Evolutionary conservation across 805 yeast species (phyloP), one percentile per base, ranked within the genome.

Genomic region (Lachancea cidri): DNA sequence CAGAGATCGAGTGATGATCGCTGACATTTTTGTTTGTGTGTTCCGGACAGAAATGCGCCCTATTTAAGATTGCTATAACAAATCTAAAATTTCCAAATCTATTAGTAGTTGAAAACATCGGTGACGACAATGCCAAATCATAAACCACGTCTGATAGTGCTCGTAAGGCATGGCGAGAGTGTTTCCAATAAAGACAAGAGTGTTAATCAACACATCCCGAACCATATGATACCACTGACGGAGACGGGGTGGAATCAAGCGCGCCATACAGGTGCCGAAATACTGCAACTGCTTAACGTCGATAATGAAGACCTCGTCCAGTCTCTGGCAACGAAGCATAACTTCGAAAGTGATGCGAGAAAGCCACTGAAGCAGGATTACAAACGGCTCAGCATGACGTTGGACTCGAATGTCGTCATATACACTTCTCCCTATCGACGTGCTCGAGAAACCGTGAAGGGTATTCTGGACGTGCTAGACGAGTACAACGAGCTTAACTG

Each of bases 81-180:
- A 22, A 7, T 22, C 27, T 22, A 22, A 22, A 22, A 22, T n/a
- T n/a, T n/a, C n/a, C n/a, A 22, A 22, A 7, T 11, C 11, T 11
- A 22, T 22, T 22, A 7, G 11, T 11, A 22, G 9, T 11, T 22
- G 11, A 7, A 22, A 22, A 7, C 27, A 22, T 7, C 6, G 19
- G n/a, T 7, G 16, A n/a, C 17, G 30, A 24, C 13, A 20, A 36
- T 39, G 35, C 31, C 38, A 5, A 5, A 27, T 17, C 52, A 48
- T 29, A 61, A 77, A 78, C 66, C 66, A n/a, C 51, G 66, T 38
- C 70, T 88, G 24, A 86, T 89, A 19, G 68, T 89, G 38, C 69
- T 89, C 19, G 79, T 89, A 9, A 79, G 97, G 49, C 97, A 89
- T 58, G 97, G 97, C 18, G 96, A 89, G 57, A 83, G 93, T 4